phyloP scores from a whole-genome alignment of 179 eudicot species.

The Camellia oleifera region DNA sequence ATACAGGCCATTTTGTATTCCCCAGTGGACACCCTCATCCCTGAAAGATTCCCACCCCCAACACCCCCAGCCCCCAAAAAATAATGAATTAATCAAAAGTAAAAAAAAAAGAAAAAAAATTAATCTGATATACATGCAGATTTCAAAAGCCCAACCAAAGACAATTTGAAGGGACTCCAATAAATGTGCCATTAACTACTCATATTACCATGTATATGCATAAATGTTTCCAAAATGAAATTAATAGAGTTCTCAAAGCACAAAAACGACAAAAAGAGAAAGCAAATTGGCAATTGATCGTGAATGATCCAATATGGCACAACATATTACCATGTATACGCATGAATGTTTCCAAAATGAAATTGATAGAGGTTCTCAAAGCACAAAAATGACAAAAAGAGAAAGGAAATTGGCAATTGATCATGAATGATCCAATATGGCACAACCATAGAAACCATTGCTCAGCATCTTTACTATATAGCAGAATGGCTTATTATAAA shows the following conservation, averaged over 20 bases:
- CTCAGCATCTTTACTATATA: neutral
- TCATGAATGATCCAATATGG: neutral
- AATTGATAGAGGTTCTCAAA: neutral
- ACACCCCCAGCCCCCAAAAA: neutral
- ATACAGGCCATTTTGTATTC: constrained; percentile 92
- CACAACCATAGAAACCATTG: neutral
- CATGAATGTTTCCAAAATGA: too few species aligned
- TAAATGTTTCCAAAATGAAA: neutral
- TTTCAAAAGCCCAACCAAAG: neutral
- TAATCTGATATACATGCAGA: neutral
- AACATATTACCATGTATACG: neutral
- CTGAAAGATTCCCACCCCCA: constrained; percentile 29
- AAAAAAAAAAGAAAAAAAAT: neutral
- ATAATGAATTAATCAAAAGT: too few species aligned
- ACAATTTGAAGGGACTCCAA: neutral
- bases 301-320: neutral
- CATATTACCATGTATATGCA: too few species aligned
- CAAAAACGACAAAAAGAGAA: neutral
- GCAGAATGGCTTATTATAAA: neutral
- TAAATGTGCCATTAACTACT: neutral
- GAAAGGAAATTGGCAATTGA: neutral
- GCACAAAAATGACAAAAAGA: neutral
- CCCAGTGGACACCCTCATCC: constrained; percentile 99
- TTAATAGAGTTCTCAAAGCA: neutral
- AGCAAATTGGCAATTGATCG: neutral